phyloP scores from a whole-genome alignment of 768 basidiomycete genomes.

The Leccinum ochraceum region DNA sequence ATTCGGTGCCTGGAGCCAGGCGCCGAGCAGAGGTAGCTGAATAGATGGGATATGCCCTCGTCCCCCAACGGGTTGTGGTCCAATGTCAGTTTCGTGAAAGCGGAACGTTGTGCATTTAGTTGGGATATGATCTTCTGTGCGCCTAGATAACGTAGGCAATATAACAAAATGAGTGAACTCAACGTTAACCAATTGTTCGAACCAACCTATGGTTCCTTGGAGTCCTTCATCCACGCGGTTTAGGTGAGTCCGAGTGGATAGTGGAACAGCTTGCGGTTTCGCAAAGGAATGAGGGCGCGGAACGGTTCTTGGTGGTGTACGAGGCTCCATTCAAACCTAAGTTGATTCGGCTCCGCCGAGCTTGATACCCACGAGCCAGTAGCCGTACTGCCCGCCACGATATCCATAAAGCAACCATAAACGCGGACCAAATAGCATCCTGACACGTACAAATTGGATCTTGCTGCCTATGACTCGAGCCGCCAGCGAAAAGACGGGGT shows the following conservation, averaged over 20 bases:
- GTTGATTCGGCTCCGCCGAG: neutral
- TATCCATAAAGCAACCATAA: constrained; percentile 1
- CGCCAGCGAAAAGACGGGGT: neutral
- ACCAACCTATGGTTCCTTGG: constrained; percentile 23
- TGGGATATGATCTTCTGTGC: constrained; percentile 52
- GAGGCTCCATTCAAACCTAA: constrained; percentile 21
- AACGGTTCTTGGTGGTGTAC: neutral
- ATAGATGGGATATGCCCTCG: constrained; percentile 54
- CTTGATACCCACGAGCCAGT: no score
- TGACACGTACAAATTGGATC: constrained; percentile 9
- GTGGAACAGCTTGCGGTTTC: constrained; percentile 8
- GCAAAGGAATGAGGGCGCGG: neutral
- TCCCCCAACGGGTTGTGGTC: constrained; percentile 60
- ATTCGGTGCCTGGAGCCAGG: constrained; percentile 44
- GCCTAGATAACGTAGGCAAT: constrained; percentile 37
- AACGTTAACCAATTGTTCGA: neutral
- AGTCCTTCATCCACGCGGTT: constrained; percentile 24
- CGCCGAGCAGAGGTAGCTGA: constrained; percentile 53
- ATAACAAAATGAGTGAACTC: constrained; percentile 2
- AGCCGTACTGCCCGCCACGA: neutral
- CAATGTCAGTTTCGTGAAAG: constrained; percentile 51
- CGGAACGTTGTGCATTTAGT: constrained; percentile 41
- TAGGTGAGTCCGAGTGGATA: constrained; percentile 22
- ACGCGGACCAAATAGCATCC: neutral
- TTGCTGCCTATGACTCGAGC: neutral